Percentiles rank a stretch among this genome's conserved stretches.
Conservation (phyloP, 768 basidiomycete species). For the Saitozyma podzolica region DNA sequence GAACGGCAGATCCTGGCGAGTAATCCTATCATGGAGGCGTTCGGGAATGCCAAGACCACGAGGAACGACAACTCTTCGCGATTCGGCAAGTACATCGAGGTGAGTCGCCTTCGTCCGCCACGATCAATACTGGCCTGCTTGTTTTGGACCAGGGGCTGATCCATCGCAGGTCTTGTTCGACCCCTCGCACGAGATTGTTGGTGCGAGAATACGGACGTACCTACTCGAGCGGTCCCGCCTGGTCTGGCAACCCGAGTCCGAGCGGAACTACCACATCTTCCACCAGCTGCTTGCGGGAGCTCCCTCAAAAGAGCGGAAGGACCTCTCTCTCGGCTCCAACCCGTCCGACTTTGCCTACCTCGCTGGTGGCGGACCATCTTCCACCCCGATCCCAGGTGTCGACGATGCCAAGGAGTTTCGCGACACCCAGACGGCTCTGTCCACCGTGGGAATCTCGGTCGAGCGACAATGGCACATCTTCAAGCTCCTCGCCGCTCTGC, state of each 20-base stretch:
- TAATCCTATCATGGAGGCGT: slow-evolving; percentile 98
- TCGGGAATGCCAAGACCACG: slow-evolving; percentile 99
- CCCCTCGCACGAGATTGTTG: slow-evolving; percentile 92
- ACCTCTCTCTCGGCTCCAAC: slow-evolving; percentile 83
- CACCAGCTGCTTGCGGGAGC: slow-evolving; percentile 98
- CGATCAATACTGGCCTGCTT: background rate
- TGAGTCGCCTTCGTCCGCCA: slow-evolving; percentile 49
- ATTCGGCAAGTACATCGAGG: slow-evolving; percentile 99
- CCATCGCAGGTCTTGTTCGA: slow-evolving; percentile 85
- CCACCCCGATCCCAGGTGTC: slow-evolving; percentile 84
- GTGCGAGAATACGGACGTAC: slow-evolving; percentile 98
- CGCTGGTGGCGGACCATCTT: slow-evolving; percentile 85
- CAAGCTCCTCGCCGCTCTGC: slow-evolving; percentile 82
- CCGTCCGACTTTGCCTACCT: slow-evolving; percentile 86
- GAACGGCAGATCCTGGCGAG: slow-evolving; percentile 97
- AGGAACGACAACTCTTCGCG: slow-evolving; percentile 98
- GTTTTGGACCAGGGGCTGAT: background rate
- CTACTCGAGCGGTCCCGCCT: slow-evolving; percentile 94
- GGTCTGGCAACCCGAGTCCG: slow-evolving; percentile 93
- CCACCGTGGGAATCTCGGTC: slow-evolving; percentile 94
- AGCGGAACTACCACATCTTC: slow-evolving; percentile 99
- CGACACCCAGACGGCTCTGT: slow-evolving; percentile 87
- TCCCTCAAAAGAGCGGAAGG: slow-evolving; percentile 90
- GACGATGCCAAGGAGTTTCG: slow-evolving; percentile 97
- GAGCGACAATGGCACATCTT: slow-evolving; percentile 97